Conservation (phyloP, 208 protist genomes). For the Naegleria lovaniensis region DNA sequence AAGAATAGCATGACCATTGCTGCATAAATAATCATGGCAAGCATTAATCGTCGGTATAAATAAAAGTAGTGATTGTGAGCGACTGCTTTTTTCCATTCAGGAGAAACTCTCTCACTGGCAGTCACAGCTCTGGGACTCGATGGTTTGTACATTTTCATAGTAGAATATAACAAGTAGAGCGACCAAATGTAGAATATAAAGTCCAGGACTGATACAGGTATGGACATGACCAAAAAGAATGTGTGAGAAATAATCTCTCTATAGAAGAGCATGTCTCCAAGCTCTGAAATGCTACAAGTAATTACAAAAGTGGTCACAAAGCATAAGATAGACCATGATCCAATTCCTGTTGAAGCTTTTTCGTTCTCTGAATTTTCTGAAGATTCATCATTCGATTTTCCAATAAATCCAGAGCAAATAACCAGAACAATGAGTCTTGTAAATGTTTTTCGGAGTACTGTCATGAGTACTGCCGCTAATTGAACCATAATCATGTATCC, state of each 20-base stretch:
- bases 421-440: background rate
- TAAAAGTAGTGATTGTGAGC: background rate
- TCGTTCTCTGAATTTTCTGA: background rate
- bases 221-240: background rate
- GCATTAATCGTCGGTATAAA: background rate
- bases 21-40: background rate
- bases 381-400: background rate
- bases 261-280: background rate
- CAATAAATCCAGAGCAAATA: background rate
- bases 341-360: background rate
- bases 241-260: background rate
- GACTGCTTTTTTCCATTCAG: background rate
- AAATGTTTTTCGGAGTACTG: background rate
- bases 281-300: background rate
- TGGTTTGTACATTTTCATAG: background rate
- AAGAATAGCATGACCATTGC: background rate
- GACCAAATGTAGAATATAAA: background rate
- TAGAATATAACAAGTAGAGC: background rate
- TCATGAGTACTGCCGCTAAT: background rate
- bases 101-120: background rate
- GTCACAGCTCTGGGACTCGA: background rate
- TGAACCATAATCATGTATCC: background rate
- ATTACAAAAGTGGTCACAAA: background rate
- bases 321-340: background rate
- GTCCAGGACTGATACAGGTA: background rate